Conservation (phyloP, 192 early-diverging fungal genomes). For the Coemansia umbellata region DNA sequence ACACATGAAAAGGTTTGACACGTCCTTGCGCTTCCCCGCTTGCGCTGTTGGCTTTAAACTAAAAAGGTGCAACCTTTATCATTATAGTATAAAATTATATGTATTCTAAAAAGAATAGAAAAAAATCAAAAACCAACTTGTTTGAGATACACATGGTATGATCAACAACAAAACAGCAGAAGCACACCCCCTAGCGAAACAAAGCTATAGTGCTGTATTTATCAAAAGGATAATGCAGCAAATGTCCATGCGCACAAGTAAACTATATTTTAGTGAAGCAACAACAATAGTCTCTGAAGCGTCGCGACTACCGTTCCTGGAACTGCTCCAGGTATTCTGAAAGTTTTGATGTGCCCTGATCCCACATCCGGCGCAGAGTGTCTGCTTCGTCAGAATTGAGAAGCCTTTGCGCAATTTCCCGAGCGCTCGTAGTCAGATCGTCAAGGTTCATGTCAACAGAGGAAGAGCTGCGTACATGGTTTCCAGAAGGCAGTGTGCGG, state of each 20-base stretch:
- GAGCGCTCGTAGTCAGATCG: constrained; percentile 49
- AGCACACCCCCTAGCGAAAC: too few relatives aligned
- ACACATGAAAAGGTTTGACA: too few relatives aligned
- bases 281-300: not conserved
- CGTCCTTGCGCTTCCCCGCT: too few relatives aligned
- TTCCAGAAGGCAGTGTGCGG: constrained; percentile 60
- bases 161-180: not conserved
- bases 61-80: too few relatives aligned
- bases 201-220: too few relatives aligned
- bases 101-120: too few relatives aligned
- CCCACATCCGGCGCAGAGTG: constrained; percentile 51
- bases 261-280: not conserved
- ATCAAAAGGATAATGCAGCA: not conserved
- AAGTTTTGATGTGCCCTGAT: constrained; percentile 35
- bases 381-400: constrained; percentile 50
- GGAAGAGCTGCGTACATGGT: constrained; percentile 64
- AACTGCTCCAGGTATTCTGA: constrained; percentile 48
- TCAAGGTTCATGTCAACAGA: constrained; percentile 62
- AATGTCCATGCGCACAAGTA: too few relatives aligned
- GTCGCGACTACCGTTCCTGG: constrained; percentile 42
- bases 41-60: too few relatives aligned
- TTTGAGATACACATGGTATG: not conserved
- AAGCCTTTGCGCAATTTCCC: constrained; percentile 51
- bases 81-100: too few relatives aligned
- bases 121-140: not conserved